phyloP scores from a whole-genome alignment of 495 filamentous ascomycete species.

The Viridothelium virens region DNA sequence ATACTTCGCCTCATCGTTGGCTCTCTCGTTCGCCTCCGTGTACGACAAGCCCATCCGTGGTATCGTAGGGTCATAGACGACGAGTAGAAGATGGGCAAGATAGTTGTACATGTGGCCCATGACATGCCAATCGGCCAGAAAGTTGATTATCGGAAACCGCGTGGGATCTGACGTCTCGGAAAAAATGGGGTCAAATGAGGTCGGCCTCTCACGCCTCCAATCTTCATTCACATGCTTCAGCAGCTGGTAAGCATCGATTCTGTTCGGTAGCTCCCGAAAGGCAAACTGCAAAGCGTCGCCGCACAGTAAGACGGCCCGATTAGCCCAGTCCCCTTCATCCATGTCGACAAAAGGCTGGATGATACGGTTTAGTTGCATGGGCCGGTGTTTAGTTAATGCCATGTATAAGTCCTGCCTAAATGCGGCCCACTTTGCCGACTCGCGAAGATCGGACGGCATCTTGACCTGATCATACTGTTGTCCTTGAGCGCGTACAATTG shows the following conservation, averaged over 20 bases:
- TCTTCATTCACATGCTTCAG: background rate
- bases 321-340: constrained; percentile 3
- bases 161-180: background rate
- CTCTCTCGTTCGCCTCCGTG: constrained; percentile 18
- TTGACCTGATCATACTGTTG: background rate
- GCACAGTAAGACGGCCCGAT: constrained; percentile 2
- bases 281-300: constrained; percentile 2
- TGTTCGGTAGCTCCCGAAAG: background rate
- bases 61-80: background rate
- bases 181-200: background rate
- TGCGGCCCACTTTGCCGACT: background rate
- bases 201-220: background rate
- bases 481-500: background rate
- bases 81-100: background rate
- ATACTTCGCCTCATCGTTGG: constrained; percentile 11
- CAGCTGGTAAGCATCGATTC: background rate
- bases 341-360: background rate
- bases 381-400: background rate
- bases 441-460: constrained; percentile 1
- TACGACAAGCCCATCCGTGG: background rate
- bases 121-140: constrained; percentile 2
- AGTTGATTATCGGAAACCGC: background rate
- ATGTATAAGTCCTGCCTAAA: constrained; percentile 1
- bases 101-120: constrained; percentile 10
- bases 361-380: constrained; percentile 3